phyloP scores from a whole-genome alignment of 1,284 basidiomycete genomes.

The Abortiporus biennis region DNA sequence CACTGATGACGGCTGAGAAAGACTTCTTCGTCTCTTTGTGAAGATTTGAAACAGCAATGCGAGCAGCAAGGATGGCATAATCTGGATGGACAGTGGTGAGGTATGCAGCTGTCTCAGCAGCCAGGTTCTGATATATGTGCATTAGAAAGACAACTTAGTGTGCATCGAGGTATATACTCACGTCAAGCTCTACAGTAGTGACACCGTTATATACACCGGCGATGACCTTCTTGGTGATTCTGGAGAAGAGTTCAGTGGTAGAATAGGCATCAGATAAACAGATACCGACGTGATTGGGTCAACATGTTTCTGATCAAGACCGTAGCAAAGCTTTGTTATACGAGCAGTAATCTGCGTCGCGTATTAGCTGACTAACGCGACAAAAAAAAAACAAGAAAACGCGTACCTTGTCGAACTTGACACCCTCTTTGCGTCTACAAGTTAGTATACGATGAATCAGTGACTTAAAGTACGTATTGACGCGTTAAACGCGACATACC shows the following conservation, averaged over 20 bases:
- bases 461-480: conserved; percentile 13
- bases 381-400: conserved; percentile 9
- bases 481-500: conserved; percentile 39
- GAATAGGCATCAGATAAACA: background rate
- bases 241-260: conserved; percentile 22
- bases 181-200: conserved; percentile 96
- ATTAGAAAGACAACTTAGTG: background rate
- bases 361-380: conserved; percentile 4
- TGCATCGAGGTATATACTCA: conserved; percentile 31
- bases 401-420: conserved; percentile 81
- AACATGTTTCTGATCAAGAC: conserved; percentile 89
- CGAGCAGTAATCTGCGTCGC: conserved; percentile 73
- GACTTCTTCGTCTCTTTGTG: conserved; percentile 99
- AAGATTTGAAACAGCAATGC: conserved; percentile 97
- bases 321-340: conserved; percentile 96
- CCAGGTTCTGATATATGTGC: conserved; percentile 62
- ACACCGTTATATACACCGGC: conserved; percentile 94
- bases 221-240: conserved; percentile 92
- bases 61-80: conserved; percentile 96
- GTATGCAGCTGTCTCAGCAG: conserved; percentile 96
- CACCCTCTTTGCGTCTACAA: conserved; percentile 73
- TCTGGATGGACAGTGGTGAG: conserved; percentile 97
- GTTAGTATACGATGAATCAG: conserved; percentile 15
- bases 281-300: conserved; percentile 83
- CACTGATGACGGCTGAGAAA: conserved; percentile 89